Base-by-base conservation (phyloP, 345 rosid genomes). In the Litchi chinensis region DNA sequence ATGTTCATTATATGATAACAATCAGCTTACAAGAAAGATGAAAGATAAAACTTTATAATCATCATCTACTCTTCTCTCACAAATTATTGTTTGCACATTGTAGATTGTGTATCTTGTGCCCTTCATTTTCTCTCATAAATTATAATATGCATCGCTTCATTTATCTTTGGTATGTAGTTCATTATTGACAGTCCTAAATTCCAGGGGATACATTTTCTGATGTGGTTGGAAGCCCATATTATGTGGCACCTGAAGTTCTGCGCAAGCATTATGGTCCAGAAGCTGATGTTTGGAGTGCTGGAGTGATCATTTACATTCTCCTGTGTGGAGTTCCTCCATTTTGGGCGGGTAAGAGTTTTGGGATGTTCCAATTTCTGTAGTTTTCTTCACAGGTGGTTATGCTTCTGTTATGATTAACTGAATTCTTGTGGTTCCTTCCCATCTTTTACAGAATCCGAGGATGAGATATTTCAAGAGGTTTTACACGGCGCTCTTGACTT, bases 231-330 rank as follows among this genome's bases (percentile, higher is more conserved):
- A 95, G 99, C 80, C 95, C 99, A 0, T 95, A 91, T 76, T 93
- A 95, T 76, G 93, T 95, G 76, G 98, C 98, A 0, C 98, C 98
- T 56, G 98, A 93, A 82, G 86, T 95, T 83, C 73, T 95, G 79
- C 52, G 80, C 65, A 93, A 90, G 85, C 67, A 40, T 12, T 92
- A 95, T 40, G 95, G 98, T 85, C 93, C 87, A 7, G 97, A 92
- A 82, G 90, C 97, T 40, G 98, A 95, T 83, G 90, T 95, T 63
- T 95, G 98, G 98, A 95, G 99, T 76, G 97, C 94, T 1, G 99
- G 98, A 43, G 99, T 95, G 75, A 89, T 95, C 80, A 77, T 93
- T 69, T 95, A 93, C 83, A 95, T 95, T 79, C 87, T 95, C 65
- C 81, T 95, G 32, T 76, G 90, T 75, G 99, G 99, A 2, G 92